These are phyloP conservation scores for Botrytis aclada DNA, from an alignment of 2,329 filamentous ascomycete genomes.

Conservation along the genomic window DNA sequence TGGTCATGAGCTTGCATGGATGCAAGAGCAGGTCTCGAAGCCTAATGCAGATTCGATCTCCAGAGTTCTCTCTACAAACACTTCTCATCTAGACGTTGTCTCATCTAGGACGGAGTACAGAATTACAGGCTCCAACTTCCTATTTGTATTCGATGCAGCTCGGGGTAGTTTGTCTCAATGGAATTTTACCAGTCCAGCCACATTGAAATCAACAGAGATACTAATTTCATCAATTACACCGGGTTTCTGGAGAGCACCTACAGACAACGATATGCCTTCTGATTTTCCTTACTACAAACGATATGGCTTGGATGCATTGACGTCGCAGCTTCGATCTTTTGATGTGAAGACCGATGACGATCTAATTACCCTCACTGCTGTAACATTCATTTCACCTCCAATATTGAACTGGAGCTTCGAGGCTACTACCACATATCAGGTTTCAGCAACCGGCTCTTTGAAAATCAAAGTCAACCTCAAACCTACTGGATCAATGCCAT, in stretches of 20 bases:
- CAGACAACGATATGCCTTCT: constrained; percentile 59
- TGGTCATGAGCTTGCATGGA: constrained; percentile 55
- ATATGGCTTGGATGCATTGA: constrained; percentile 48
- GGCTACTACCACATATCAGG: constrained; percentile 50
- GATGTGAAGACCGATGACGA: constrained; percentile 34
- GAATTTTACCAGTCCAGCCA: constrained; percentile 35
- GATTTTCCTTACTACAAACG: constrained; percentile 57
- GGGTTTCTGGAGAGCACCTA: constrained; percentile 61
- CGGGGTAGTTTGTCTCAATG: constrained; percentile 45
- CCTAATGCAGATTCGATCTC: background rate
- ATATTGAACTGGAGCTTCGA: constrained; percentile 59
- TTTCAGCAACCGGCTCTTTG: constrained; percentile 46
- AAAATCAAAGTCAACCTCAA: constrained; percentile 46
- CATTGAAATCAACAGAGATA: constrained; percentile 1
- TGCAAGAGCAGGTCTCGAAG: constrained; percentile 39
- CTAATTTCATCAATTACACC: constrained; percentile 12
- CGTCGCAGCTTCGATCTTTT: constrained; percentile 47
- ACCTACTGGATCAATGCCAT: constrained; percentile 48
- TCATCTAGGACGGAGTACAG: constrained; percentile 31
- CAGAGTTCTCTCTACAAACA: constrained; percentile 26
- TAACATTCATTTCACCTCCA: constrained; percentile 54
- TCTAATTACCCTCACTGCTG: constrained; percentile 42
- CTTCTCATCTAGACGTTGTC: constrained; percentile 17
- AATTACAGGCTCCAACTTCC: constrained; percentile 39
- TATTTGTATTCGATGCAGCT: constrained; percentile 46